These are phyloP conservation scores for Pythium dissotocum DNA, from an alignment of 352 stramenopile species.

Conservation along the genomic window DNA sequence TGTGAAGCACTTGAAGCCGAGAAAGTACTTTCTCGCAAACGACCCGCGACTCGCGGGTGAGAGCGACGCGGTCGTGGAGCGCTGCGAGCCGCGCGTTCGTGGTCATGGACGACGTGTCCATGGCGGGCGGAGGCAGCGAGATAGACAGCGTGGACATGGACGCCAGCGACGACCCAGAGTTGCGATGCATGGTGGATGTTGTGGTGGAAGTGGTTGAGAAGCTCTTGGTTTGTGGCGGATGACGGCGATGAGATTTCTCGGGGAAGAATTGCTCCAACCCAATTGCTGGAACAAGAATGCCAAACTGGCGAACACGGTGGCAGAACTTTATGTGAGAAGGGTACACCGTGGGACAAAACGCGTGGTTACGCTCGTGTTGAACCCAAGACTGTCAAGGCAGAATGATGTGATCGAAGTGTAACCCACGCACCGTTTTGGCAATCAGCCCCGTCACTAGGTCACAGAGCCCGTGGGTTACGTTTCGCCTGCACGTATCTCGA, in stretches of 20 bases:
- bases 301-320: background rate
- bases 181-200: conserved; percentile 9
- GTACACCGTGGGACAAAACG: background rate
- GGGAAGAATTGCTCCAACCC: background rate
- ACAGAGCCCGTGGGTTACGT: background rate
- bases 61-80: conserved; percentile 16
- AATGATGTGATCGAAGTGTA: background rate
- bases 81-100: conserved; percentile 18
- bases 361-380: no score
- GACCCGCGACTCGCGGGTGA: conserved; percentile 15
- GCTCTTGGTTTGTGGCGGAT: background rate
- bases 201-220: background rate
- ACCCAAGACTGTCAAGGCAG: no score
- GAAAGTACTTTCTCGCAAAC: conserved; percentile 29
- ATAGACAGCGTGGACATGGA: conserved; percentile 5
- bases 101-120: conserved; percentile 15
- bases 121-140: background rate
- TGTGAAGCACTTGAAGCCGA: conserved; percentile 25
- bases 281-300: background rate
- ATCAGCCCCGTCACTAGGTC: background rate
- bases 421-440: background rate
- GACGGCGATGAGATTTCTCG: background rate
- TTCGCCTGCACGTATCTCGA: background rate
- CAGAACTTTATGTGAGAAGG: background rate
- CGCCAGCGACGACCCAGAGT: conserved; percentile 7